Conservation (phyloP, 768 basidiomycete genomes). For the Suillus alpinus region DNA sequence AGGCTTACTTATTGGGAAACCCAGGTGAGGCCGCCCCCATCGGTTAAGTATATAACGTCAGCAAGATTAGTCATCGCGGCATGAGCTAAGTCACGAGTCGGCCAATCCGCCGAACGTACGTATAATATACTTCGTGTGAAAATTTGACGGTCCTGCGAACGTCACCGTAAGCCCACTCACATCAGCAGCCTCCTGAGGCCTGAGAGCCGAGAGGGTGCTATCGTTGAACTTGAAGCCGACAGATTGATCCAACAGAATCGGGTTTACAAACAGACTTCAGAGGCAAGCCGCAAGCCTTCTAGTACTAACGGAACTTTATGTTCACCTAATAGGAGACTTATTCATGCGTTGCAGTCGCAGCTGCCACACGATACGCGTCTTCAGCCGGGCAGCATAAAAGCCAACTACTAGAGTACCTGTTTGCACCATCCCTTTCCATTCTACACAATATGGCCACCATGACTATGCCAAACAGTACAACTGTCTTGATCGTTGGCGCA, state of each 20-base stretch:
- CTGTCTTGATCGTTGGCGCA: slow-evolving; percentile 44
- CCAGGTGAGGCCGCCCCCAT: background rate
- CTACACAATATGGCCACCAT: background rate
- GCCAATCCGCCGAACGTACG: too few species aligned
- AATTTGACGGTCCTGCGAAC: too few species aligned
- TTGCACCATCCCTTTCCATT: background rate
- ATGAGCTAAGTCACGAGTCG: background rate
- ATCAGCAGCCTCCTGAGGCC: too few species aligned
- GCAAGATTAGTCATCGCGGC: background rate
- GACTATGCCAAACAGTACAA: slow-evolving; percentile 20
- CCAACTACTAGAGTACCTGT: too few species aligned
- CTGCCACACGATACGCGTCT: background rate
- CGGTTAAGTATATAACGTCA: background rate
- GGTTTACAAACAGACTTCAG: background rate
- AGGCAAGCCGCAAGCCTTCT: too few species aligned
- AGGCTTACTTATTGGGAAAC: too few species aligned
- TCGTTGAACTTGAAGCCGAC: background rate
- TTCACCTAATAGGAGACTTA: background rate
- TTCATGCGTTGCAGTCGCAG: background rate
- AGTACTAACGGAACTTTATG: too few species aligned
- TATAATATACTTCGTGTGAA: too few species aligned
- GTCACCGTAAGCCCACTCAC: too few species aligned
- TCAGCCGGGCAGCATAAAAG: background rate
- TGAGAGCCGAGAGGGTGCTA: too few species aligned
- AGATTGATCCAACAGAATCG: background rate